Conservation (phyloP, 495 filamentous ascomycete genomes). For the Parmelia sp. region DNA sequence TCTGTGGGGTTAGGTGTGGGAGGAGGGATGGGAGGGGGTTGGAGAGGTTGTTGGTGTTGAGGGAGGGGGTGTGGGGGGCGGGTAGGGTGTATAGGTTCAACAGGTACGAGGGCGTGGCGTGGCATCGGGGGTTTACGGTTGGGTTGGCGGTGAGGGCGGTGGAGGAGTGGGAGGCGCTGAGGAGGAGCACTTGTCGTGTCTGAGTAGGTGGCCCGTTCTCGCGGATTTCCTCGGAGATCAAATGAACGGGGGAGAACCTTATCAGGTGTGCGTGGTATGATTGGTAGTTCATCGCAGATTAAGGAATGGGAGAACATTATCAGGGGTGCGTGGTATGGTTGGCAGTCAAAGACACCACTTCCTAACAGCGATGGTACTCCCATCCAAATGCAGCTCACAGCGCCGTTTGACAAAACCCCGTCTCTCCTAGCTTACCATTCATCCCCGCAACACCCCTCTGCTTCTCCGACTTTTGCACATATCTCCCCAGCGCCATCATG, state of each 20-base stretch:
- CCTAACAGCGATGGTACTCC: no score
- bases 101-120: neutral
- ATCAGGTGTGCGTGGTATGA: no score
- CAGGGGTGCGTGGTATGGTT: no score
- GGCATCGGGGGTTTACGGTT: neutral
- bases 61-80: neutral
- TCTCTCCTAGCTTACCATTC: neutral
- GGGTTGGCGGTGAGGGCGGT: neutral
- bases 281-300: no score
- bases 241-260: no score
- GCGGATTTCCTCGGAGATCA: no score
- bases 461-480: conserved; percentile 9
- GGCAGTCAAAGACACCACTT: no score
- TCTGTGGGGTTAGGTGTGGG: neutral
- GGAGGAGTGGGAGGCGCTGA: neutral
- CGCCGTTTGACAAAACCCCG: no score
- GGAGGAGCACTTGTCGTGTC: no score
- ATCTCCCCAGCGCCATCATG: conserved; percentile 37
- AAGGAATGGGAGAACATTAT: no score
- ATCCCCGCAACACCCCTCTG: neutral
- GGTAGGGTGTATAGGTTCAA: neutral
- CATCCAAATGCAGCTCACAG: no score
- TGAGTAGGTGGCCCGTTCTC: no score
- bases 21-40: neutral
- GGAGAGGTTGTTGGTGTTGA: neutral